Conservation (phyloP, 768 basidiomycete genomes). For the Auricularia cornea region DNA sequence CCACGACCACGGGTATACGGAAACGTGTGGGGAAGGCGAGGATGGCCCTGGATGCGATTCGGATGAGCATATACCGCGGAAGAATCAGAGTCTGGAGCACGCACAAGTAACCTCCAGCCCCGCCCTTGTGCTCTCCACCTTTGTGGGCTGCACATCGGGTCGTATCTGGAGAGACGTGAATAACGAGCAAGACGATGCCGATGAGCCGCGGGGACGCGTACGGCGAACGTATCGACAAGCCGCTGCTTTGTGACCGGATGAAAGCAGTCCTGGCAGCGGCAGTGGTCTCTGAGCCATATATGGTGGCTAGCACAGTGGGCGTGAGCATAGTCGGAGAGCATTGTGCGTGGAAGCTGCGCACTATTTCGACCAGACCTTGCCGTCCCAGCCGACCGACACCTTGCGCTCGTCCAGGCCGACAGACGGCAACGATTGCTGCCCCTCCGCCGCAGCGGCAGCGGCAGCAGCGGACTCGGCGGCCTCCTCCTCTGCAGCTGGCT, state of each 20-base stretch:
- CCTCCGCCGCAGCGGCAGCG: not conserved
- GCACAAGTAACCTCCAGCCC: slow-evolving; percentile 72
- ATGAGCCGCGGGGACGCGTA: slow-evolving; percentile 20
- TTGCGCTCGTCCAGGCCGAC: slow-evolving; percentile 38
- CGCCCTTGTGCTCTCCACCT: slow-evolving; percentile 44
- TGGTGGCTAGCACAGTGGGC: slow-evolving; percentile 57
- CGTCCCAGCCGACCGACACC: slow-evolving; percentile 67
- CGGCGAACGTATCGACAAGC: slow-evolving; percentile 79
- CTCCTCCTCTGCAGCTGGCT: not conserved
- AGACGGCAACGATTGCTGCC: not conserved
- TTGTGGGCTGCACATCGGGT: slow-evolving; percentile 54
- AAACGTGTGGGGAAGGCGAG: slow-evolving; percentile 51
- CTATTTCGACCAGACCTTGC: slow-evolving; percentile 68
- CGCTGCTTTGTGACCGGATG: slow-evolving; percentile 86
- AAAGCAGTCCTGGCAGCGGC: slow-evolving; percentile 79
- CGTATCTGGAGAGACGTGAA: slow-evolving; percentile 50
- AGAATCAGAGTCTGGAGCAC: slow-evolving; percentile 17
- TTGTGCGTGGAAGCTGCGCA: slow-evolving; percentile 29
- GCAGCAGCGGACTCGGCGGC: not conserved
- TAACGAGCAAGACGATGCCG: not conserved
- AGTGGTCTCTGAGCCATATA: slow-evolving; percentile 89
- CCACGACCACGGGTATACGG: slow-evolving; percentile 85
- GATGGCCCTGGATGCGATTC: slow-evolving; percentile 43
- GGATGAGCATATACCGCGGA: slow-evolving; percentile 2
- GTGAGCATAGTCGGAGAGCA: not conserved